Evolutionary conservation across 164 flowering plant species (phyloP).

Genomic region (Kingdonia uniflora): DNA sequence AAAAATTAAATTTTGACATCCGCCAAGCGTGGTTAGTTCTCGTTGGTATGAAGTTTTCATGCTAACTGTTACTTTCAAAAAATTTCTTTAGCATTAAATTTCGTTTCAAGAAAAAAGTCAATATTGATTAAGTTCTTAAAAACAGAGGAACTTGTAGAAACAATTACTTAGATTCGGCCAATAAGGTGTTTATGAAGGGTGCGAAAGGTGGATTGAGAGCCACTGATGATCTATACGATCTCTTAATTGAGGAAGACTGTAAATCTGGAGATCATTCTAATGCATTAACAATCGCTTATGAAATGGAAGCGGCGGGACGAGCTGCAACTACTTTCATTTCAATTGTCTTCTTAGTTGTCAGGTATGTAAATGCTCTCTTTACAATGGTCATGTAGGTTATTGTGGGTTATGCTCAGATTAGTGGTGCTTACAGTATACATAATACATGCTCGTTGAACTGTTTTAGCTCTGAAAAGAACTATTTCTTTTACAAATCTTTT

Average conservation of each 20-base stretch:
- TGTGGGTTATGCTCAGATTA: no score
- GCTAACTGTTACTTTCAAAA: not conserved
- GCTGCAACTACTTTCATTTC: slow-evolving; percentile 95
- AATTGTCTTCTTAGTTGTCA: slow-evolving; percentile 93
- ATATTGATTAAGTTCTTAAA: slow-evolving; percentile 11
- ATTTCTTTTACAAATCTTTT: no score
- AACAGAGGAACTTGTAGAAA: slow-evolving; percentile 75
- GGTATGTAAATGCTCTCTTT: slow-evolving; percentile 25
- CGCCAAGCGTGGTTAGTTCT: slow-evolving; percentile 87
- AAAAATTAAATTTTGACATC: slow-evolving; percentile 71
- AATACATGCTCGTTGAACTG: no score
- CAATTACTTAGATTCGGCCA: slow-evolving; percentile 75
- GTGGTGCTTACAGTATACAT: no score
- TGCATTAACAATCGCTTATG: slow-evolving; percentile 88
- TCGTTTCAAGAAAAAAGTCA: slow-evolving; percentile 1
- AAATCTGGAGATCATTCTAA: slow-evolving; percentile 93
- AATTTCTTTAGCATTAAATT: not conserved
- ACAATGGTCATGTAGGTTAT: no score
- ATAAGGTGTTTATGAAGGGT: slow-evolving; percentile 79
- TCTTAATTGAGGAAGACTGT: slow-evolving; percentile 80
- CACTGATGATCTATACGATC: slow-evolving; percentile 82
- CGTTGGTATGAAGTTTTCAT: slow-evolving; percentile 39
- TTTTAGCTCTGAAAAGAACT: no score
- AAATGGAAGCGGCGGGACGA: slow-evolving; percentile 97
- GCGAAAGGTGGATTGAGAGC: slow-evolving; percentile 82